Conservation (phyloP, 257 asterid genomes). For the Mentha longifolia region DNA sequence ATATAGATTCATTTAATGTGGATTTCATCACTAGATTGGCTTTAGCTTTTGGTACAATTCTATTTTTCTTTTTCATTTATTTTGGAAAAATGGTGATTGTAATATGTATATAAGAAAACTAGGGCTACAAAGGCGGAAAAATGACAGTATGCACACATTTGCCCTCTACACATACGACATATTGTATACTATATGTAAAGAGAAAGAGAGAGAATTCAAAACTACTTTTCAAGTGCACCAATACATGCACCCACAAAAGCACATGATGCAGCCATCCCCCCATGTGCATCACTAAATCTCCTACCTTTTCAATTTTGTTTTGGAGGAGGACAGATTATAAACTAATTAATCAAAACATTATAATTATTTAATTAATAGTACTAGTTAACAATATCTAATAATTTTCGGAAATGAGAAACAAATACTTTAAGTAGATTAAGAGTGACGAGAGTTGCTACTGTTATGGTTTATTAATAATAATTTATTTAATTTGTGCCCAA, state of each 20-base stretch:
- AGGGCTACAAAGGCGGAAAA: conserved; percentile 33
- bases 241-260: conserved; percentile 41
- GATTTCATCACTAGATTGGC: conserved; percentile 39
- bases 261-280: conserved; percentile 39
- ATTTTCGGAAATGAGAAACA: neutral
- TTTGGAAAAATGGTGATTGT: conserved; percentile 28
- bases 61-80: neutral
- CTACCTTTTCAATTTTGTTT: conserved; percentile 3
- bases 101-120: neutral
- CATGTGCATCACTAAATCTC: conserved; percentile 36
- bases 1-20: conserved; percentile 35
- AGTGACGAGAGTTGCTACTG: neutral
- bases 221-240: conserved; percentile 34
- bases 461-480: neutral
- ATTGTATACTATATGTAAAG: conserved; percentile 26
- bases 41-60: conserved; percentile 22
- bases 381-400: neutral
- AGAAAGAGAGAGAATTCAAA: conserved; percentile 23
- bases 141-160: conserved; percentile 34
- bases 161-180: conserved; percentile 10
- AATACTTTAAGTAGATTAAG: neutral
- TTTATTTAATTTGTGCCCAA: neutral
- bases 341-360: no score
- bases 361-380: no score
- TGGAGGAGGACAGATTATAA: neutral